Conservation (phyloP, 768 basidiomycete genomes). For the Lactarius indigo region DNA sequence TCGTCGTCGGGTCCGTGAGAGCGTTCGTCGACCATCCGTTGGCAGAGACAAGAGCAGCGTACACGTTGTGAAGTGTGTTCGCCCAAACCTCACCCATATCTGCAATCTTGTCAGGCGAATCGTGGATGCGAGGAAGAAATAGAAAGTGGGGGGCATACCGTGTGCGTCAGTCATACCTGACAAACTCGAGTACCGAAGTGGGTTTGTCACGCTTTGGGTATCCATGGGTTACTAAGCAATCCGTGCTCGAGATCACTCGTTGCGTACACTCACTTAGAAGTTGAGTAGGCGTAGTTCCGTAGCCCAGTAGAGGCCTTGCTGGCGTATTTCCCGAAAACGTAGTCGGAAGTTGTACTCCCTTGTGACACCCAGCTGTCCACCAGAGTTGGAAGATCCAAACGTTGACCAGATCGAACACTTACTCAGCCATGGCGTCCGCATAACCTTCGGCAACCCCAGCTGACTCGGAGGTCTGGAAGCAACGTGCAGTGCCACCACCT, state of each 20-base stretch:
- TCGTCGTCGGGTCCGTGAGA: conserved; percentile 39
- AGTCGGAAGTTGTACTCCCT: conserved; percentile 36
- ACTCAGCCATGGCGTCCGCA: conserved; percentile 35
- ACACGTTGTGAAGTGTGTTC: conserved; percentile 40
- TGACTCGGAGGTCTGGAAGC: conserved; percentile 59
- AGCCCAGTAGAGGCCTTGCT: conserved; percentile 49
- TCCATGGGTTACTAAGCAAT: neutral
- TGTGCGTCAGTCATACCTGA: conserved; percentile 44
- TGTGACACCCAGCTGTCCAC: conserved; percentile 35
- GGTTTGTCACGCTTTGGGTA: conserved; percentile 34
- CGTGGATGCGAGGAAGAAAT: neutral
- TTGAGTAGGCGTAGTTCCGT: conserved; percentile 56
- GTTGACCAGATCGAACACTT: neutral
- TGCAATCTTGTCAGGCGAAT: conserved; percentile 18
- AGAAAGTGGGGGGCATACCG: conserved; percentile 31
- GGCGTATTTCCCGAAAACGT: conserved; percentile 50
- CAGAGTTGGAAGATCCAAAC: conserved; percentile 6
- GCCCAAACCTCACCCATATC: conserved; percentile 59
- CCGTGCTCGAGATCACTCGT: conserved; percentile 27
- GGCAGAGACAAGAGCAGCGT: conserved; percentile 31
- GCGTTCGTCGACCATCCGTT: conserved; percentile 33
- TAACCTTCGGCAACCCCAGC: conserved; percentile 42
- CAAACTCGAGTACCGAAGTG: conserved; percentile 42
- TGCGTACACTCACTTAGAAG: conserved; percentile 38
- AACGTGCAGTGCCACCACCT: conserved; percentile 52